phyloP scores from a whole-genome alignment of 371 early-diverging fungal species.

The Lichtheimia ramosa region DNA sequence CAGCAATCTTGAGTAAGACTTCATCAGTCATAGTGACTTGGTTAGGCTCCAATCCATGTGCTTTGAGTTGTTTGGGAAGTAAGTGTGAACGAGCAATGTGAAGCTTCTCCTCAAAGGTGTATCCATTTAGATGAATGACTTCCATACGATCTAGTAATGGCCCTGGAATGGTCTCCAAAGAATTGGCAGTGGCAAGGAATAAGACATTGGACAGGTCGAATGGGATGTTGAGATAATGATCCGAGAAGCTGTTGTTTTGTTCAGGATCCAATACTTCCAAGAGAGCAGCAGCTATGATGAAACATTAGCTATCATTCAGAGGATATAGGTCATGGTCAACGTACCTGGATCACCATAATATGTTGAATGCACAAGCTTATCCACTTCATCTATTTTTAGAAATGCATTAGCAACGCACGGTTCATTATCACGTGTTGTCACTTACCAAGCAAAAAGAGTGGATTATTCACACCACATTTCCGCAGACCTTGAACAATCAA shows the following conservation, averaged over 20 bases:
- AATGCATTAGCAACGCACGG: background rate
- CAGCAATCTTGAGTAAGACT: slow-evolving; percentile 62
- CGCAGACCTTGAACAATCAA: slow-evolving; percentile 76
- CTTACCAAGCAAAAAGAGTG: slow-evolving; percentile 64
- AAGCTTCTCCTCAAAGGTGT: slow-evolving; percentile 83
- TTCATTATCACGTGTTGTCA: background rate
- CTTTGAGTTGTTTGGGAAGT: slow-evolving; percentile 73
- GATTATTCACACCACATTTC: slow-evolving; percentile 78
- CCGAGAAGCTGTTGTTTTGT: slow-evolving; percentile 78
- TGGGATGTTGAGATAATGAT: slow-evolving; percentile 84
- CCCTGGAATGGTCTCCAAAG: slow-evolving; percentile 73
- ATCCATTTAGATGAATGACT: slow-evolving; percentile 78
- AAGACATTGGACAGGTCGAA: slow-evolving; percentile 84
- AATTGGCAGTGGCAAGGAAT: slow-evolving; percentile 89
- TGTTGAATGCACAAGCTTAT: slow-evolving; percentile 69
- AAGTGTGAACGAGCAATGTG: slow-evolving; percentile 54
- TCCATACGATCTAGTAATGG: slow-evolving; percentile 91
- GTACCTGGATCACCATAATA: slow-evolving; percentile 72
- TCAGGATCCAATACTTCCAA: slow-evolving; percentile 81
- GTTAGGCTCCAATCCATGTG: slow-evolving; percentile 61
- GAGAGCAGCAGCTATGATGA: slow-evolving; percentile 61
- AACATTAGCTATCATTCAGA: too few relatives aligned
- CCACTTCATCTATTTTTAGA: slow-evolving; percentile 72
- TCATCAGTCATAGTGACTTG: slow-evolving; percentile 59
- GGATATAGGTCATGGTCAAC: too few relatives aligned